These are phyloP conservation scores for Intubia oerlemansii DNA, from an alignment of 2,329 filamentous ascomycete species.

Conservation along the genomic window DNA sequence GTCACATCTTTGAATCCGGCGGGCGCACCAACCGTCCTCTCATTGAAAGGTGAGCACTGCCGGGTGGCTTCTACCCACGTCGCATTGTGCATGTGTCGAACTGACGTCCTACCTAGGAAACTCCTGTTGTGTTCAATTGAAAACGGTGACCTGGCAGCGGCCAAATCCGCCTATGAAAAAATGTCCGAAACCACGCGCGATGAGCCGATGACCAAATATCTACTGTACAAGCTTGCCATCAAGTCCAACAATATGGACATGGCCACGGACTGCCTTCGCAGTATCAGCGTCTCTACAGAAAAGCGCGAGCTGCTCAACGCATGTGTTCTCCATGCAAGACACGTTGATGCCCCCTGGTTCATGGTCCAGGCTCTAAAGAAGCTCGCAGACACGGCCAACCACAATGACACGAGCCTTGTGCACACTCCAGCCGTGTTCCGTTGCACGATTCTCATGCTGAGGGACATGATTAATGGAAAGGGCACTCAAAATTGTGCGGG, in stretches of 20 bases:
- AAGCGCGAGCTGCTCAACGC: constrained; percentile 51
- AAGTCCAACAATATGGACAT: constrained; percentile 31
- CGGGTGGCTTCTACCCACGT: no score
- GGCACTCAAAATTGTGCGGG: no score
- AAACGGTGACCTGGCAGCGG: constrained; percentile 29
- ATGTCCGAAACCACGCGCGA: constrained; percentile 37
- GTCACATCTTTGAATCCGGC: constrained; percentile 41
- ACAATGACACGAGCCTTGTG: constrained; percentile 22
- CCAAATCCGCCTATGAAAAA: constrained; percentile 29
- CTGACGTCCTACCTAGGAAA: no score
- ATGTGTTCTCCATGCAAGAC: constrained; percentile 58
- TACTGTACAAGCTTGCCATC: constrained; percentile 56
- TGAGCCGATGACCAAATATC: constrained; percentile 45
- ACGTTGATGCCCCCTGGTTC: constrained; percentile 36
- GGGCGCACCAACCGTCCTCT: constrained; percentile 47
- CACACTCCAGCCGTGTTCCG: constrained; percentile 44
- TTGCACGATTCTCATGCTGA: constrained; percentile 31
- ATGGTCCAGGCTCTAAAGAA: constrained; percentile 36
- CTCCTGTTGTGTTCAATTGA: constrained; percentile 48
- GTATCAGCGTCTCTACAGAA: constrained; percentile 29
- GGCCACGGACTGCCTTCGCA: constrained; percentile 41
- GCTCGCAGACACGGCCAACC: constrained; percentile 34
- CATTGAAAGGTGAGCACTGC: constrained; percentile 32
- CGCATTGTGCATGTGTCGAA: no score
- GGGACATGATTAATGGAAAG: constrained; percentile 18